Evolutionary conservation across 768 basidiomycete genomes (phyloP), one percentile per base, ranked within the genome.

Genomic region (Collybiopsis luxurians): DNA sequence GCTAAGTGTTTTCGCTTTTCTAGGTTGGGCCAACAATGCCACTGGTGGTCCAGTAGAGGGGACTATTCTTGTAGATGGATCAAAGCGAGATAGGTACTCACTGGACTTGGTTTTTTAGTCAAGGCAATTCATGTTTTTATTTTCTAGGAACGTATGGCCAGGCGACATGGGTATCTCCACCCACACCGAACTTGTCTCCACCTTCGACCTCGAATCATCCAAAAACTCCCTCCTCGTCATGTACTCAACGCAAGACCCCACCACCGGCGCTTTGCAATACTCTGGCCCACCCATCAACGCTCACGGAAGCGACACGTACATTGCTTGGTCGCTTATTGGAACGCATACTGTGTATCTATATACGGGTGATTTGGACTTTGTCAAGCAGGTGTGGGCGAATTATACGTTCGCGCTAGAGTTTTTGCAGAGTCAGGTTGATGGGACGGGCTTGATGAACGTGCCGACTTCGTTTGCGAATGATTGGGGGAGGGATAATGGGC

Each of bases 41-140:
- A 74, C 75, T 21, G 71, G 78, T 28, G 79, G 79, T 6, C 72
- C 77, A 13, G 70, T 74, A 0, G 76, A 73, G 6, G 79, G 79
- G 0, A 78, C 79, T n/a, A 79, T 80, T 42, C 71, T 82, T 34
- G 79, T 81, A 5, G 80, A 82, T 57, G 80, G 80, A 3, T 79
- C 80, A 1, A 81, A 82, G 60, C 73, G 80, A 39, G 80, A 81
- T 61, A 70, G 79, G 75, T 75, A 40, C 48, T 28, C 11, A 19
- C 47, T 21, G 52, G 56, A 48, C 19, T 28, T 47, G 28, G 15
- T 19, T 23, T 19, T 21, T 21, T 2, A 10, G 7, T 30, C 17
- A 7, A 19, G 11, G 11, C 28, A 15, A 27, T 27, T 7, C 34
- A 17, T 13, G 34, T 31, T 15, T 17, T 44, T 6, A 15, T 17